These are phyloP conservation scores for Brassica cretica DNA, from an alignment of 345 rosid species.

Conservation along the genomic window DNA sequence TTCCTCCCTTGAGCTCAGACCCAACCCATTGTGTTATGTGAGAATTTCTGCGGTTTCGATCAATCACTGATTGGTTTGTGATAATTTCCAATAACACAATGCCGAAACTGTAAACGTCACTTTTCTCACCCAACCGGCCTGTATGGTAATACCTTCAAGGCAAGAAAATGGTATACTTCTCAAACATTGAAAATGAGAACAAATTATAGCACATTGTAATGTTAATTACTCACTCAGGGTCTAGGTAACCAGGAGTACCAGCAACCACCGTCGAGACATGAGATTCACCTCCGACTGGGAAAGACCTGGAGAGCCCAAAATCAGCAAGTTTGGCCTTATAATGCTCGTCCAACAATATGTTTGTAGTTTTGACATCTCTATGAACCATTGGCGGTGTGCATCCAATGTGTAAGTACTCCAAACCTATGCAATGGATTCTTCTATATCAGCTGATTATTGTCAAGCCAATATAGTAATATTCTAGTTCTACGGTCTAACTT, in stretches of 20 bases:
- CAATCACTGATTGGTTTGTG: constrained; percentile 31
- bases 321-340: constrained; percentile 45
- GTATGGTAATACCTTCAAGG: constrained; percentile 16
- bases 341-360: constrained; percentile 24
- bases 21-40: constrained; percentile 23
- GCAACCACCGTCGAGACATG: constrained; percentile 7
- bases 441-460: no score
- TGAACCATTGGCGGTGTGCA: background rate
- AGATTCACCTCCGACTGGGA: constrained; percentile 27
- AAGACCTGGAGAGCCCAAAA: constrained; percentile 44
- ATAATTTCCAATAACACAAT: constrained; percentile 31
- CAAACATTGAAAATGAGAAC: background rate
- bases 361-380: background rate
- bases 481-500: background rate
- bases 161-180: background rate
- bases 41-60: background rate
- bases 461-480: background rate
- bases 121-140: constrained; percentile 6
- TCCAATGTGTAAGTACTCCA: background rate
- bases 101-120: constrained; percentile 29
- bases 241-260: constrained; percentile 44
- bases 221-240: no score
- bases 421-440: no score
- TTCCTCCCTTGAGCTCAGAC: background rate
- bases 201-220: background rate